A percentile compares a stretch with the other conserved stretches of the same genome.
Evolutionary conservation across 83 land plant species (phyloP).

Genomic region (Diphasiastrum complanatum): DNA sequence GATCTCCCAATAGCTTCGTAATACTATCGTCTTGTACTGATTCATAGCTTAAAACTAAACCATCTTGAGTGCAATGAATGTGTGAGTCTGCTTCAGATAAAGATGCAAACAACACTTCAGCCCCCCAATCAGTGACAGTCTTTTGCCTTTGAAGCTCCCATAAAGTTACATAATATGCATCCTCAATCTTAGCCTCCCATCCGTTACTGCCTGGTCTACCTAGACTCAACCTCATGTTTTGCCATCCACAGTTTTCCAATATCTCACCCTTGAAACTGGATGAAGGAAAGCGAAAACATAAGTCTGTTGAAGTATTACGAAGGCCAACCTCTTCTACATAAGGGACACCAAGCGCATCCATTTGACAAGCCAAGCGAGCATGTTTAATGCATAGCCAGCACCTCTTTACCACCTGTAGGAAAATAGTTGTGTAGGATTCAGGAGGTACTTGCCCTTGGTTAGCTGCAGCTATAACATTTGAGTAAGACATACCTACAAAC

Average conservation of each 20-base stretch:
- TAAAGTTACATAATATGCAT: constrained; percentile 65
- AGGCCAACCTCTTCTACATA: constrained; percentile 78
- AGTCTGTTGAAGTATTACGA: constrained; percentile 50
- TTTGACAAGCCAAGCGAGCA: constrained; percentile 80
- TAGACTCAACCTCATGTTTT: constrained; percentile 69
- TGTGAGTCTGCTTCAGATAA: constrained; percentile 88
- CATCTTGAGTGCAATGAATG: constrained; percentile 72
- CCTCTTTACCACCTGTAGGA: constrained; percentile 77
- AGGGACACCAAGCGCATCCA: constrained; percentile 76
- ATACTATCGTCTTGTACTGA: constrained; percentile 78
- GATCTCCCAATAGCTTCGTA: constrained; percentile 67
- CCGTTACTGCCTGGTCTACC: constrained; percentile 86
- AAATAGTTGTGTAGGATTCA: constrained; percentile 51
- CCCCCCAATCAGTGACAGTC: constrained; percentile 46
- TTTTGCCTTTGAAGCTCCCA: constrained; percentile 90
- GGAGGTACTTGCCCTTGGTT: constrained; percentile 80
- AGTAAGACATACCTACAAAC: constrained; percentile 43
- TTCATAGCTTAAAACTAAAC: constrained; percentile 65
- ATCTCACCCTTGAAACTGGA: constrained; percentile 23
- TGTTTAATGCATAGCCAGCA: constrained; percentile 90
- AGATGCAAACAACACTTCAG: constrained; percentile 78
- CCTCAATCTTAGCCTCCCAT: constrained; percentile 85
- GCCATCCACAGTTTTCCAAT: constrained; percentile 50
- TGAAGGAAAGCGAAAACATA: constrained; percentile 77
- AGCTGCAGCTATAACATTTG: constrained; percentile 56